Evolutionary conservation across 768 basidiomycete genomes (phyloP), one percentile per base, ranked within the genome.

Genomic region (Strobilomyces confusus): DNA sequence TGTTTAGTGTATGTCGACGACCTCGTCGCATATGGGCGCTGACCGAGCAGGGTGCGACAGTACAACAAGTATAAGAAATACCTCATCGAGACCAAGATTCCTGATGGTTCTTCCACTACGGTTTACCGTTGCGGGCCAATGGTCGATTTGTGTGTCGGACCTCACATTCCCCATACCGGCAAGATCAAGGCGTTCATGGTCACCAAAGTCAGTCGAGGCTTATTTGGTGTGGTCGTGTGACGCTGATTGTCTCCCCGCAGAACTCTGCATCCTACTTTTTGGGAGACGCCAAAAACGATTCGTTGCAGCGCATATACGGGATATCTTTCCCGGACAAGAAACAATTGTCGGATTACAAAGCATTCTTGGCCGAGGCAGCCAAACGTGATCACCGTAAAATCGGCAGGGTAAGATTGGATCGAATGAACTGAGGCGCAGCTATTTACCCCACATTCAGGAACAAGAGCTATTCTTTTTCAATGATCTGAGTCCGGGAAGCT

Each of bases 401-500:
- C 54, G 97, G 92, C 51, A 93, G 87, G 76, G 82, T 84, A 51
- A 50, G 69, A 47, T 51, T 48, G 22, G 47, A 53, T 44, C 19
- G 22, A 37, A 34, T 14, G 9, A 41, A 20, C 20, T 26, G 34
- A 19, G 43, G 9, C 17, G 11, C 11, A 6, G 40, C 29, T 26
- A 42, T 23, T 52, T 56, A 48, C 53, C 29, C 55, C 53, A 5
- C 52, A 48, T 51, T 22, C 61, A 84, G 82, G 94, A 98, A 61
- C 97, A 99, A 78, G 97, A 99, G 62, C 75, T 99, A 9, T 99
- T 94, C 80, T 95, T 98, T 80, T 98, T 98, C 82, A 91, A 97
- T 69, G 97, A 98, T 57, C 74, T 93, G 37, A 94, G 91, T 61
- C 97, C 97, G 2, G 97, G 97, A 56, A 90, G 29, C 13, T 45